Conservation (phyloP, 345 rosid genomes). For the Gossypium stocksii region DNA sequence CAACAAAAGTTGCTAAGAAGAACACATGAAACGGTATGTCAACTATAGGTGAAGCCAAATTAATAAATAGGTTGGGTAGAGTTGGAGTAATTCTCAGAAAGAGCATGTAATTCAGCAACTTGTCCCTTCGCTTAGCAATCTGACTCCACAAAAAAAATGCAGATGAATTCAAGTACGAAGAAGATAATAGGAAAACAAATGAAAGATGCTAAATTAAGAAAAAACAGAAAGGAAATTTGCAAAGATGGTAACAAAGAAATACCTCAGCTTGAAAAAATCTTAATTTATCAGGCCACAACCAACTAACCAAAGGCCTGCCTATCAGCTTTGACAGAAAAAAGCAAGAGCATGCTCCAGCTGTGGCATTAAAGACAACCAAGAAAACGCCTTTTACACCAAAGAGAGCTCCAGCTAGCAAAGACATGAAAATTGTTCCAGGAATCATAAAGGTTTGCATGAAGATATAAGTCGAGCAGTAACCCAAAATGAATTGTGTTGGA, state of each 20-base stretch:
- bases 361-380: slow-evolving; percentile 85
- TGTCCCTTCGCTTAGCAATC: slow-evolving; percentile 88
- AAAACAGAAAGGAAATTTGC: slow-evolving; percentile 1
- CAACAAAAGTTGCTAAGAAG: slow-evolving; percentile 83
- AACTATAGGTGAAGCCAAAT: slow-evolving; percentile 94
- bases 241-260: not conserved
- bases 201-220: not conserved
- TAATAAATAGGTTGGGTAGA: slow-evolving; percentile 90
- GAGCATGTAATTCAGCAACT: slow-evolving; percentile 92
- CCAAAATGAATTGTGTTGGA: slow-evolving; percentile 78
- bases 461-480: slow-evolving; percentile 92
- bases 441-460: slow-evolving; percentile 99
- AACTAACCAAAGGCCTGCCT: slow-evolving; percentile 81
- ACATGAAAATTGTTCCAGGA: slow-evolving; percentile 99
- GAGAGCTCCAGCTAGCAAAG: slow-evolving; percentile 95
- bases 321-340: slow-evolving; percentile 87
- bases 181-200: not conserved
- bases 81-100: slow-evolving; percentile 95
- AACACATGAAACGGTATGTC: slow-evolving; percentile 94
- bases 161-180: slow-evolving; percentile 6
- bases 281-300: slow-evolving; percentile 98
- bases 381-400: slow-evolving; percentile 89
- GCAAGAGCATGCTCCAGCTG: slow-evolving; percentile 94
- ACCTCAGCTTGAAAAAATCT: slow-evolving; percentile 97
- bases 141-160: slow-evolving; percentile 25